These are phyloP conservation scores for Kurtzmaniella quercitrusa DNA, from an alignment of 1,139 yeast genomes.

Conservation along the genomic window DNA sequence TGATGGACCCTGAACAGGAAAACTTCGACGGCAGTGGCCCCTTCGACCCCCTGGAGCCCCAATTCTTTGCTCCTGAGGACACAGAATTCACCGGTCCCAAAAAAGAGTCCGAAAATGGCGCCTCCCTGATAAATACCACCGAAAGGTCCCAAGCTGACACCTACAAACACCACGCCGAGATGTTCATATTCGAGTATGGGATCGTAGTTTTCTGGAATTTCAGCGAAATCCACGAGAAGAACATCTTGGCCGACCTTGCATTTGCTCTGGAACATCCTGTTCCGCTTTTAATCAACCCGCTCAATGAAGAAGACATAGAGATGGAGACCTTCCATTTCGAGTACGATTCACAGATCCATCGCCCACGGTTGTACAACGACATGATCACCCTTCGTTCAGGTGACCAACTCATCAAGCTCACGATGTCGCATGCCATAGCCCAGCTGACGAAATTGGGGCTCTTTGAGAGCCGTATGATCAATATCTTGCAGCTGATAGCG, in stretches of 20 bases:
- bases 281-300: conserved; percentile 64
- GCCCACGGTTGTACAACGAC: conserved; percentile 91
- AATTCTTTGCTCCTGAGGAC: conserved; percentile 39
- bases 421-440: conserved; percentile 95
- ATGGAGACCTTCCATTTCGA: conserved; percentile 94
- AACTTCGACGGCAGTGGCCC: conserved; percentile 31
- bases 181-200: conserved; percentile 87
- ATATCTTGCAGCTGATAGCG: conserved; percentile 76
- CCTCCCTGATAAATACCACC: neutral
- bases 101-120: conserved; percentile 9
- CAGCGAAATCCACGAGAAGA: conserved; percentile 87
- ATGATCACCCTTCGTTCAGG: conserved; percentile 88
- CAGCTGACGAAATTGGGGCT: conserved; percentile 89
- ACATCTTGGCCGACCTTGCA: conserved; percentile 85
- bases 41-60: conserved; percentile 48
- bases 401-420: conserved; percentile 85
- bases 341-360: conserved; percentile 71
- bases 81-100: conserved; percentile 7
- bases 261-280: conserved; percentile 54
- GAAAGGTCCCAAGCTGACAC: conserved; percentile 35
- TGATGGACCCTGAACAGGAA: conserved; percentile 45
- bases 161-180: conserved; percentile 76
- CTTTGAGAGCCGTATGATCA: conserved; percentile 89
- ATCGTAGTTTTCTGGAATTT: conserved; percentile 97
- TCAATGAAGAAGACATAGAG: conserved; percentile 87